Evolutionary conservation across 2,329 filamentous ascomycete species (phyloP), one percentile per base, ranked within the genome.

Genomic region (Pestalotiopsis sp.): DNA sequence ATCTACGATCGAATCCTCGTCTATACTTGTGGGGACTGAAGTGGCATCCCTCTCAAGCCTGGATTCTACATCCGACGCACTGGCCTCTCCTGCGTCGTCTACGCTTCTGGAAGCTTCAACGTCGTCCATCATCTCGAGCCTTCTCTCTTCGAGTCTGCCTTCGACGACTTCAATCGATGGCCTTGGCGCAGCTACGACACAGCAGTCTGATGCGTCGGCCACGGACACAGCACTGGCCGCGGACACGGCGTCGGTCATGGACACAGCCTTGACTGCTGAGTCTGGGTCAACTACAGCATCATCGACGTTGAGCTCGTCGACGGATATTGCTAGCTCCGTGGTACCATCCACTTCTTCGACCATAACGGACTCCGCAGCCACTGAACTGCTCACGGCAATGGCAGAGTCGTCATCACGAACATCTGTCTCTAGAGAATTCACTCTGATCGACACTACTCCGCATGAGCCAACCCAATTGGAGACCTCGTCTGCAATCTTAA

Each of bases 371-470:
- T 55, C 58, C 17, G 24, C 59, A n/a, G 20, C 59, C 35, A 24
- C 40, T 56, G 22, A 24, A 30, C 17, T 14, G 38, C 20, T 39
- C 13, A 35, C 30, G 20, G 38, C 38, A 11, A 14, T 35, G 6
- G 30, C 30, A 22, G 24, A 57, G 17, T 57, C 39, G 14, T 57
- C 39, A 22, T 66, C 64, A 26, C 63, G 22, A 24, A 64, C 64
- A 56, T 67, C 65, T 9, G 26, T 68, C 4, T 68, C 61, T 7
- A 65, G 65, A 55, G 22, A 55, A 30, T 68, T 67, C 40, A 68
- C 64, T 38, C 52, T 68, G 2, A 68, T 64, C 20, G 67, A 68
- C 24, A 68, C 64, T n/a, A 52, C 14, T n/a, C 17, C 17, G 7
- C 44, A 52, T 52, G 44, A 20, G n/a, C 44, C 44, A 22, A 61